Evolutionary conservation across 768 basidiomycete genomes (phyloP).

Genomic region (Lactarius vividus): DNA sequence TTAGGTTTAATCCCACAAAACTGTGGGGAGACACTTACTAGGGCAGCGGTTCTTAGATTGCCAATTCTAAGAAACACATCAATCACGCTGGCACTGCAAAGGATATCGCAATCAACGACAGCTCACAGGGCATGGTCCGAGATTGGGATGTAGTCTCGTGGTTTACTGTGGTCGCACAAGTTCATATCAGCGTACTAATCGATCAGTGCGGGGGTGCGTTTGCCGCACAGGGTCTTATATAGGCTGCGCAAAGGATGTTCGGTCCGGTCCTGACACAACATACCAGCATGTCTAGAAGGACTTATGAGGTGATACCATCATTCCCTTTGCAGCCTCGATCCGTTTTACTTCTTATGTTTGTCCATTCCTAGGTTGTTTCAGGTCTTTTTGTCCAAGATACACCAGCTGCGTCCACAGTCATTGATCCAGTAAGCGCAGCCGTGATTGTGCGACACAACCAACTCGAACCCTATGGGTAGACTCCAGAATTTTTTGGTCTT

Average conservation of each 20-base stretch:
- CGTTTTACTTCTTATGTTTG: neutral
- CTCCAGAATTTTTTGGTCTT: conserved; percentile 21
- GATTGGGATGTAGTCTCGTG: conserved; percentile 70
- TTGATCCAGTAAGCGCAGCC: conserved; percentile 18
- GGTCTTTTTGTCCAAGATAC: conserved; percentile 22
- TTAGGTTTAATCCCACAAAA: conserved; percentile 1
- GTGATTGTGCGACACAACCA: neutral
- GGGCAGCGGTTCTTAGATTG: conserved; percentile 77
- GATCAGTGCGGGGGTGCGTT: neutral
- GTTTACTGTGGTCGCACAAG: conserved; percentile 30
- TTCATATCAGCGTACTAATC: conserved; percentile 20
- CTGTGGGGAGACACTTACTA: conserved; percentile 40
- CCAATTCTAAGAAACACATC: conserved; percentile 57
- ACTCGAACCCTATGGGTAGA: conserved; percentile 6
- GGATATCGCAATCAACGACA: conserved; percentile 18
- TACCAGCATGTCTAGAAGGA: conserved; percentile 1
- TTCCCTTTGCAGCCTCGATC: neutral
- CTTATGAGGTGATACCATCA: conserved; percentile 11
- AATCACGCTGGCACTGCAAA: neutral
- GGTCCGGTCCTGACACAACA: neutral
- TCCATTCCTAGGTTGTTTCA: conserved; percentile 14
- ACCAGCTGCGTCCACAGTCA: neutral
- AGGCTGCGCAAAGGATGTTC: neutral
- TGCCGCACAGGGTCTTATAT: conserved; percentile 7
- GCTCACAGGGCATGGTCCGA: conserved; percentile 74